phyloP scores from a whole-genome alignment of 1,284 basidiomycete species.

The Volvariella surrecta region DNA sequence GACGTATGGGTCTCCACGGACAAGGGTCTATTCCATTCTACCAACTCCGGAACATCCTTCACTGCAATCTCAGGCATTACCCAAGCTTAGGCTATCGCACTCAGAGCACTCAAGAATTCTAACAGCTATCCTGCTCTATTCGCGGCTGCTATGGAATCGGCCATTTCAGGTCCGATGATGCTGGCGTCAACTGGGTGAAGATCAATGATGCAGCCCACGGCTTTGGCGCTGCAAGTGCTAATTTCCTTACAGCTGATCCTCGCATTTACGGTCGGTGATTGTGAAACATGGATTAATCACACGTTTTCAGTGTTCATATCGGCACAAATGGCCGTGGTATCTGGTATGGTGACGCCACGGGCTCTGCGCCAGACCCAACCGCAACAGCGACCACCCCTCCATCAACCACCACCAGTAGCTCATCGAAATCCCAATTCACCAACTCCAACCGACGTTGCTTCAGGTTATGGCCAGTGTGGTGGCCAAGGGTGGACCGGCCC shows the following conservation, averaged over 20 bases:
- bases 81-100: conserved; percentile 48
- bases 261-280: conserved; percentile 45
- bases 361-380: conserved; percentile 28
- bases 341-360: conserved; percentile 45
- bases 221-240: conserved; percentile 43
- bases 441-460: conserved; percentile 13
- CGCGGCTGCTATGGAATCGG: conserved; percentile 43
- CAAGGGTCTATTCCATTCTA: conserved; percentile 53
- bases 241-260: conserved; percentile 43
- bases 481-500: conserved; percentile 37
- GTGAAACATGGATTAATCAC: conserved; percentile 1
- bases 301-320: conserved; percentile 41
- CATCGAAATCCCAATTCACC: conserved; percentile 12
- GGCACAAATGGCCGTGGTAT: conserved; percentile 61
- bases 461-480: conserved; percentile 40
- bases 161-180: conserved; percentile 52
- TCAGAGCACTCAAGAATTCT: conserved; percentile 43
- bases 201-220: conserved; percentile 55
- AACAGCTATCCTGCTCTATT: conserved; percentile 50
- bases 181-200: conserved; percentile 49
- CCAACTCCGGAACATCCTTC: conserved; percentile 43
- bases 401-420: conserved; percentile 15
- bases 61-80: conserved; percentile 36
- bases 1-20: conserved; percentile 60
- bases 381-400: conserved; percentile 14